These are phyloP conservation scores for Venturia asperata DNA, from an alignment of 2,329 filamentous ascomycete genomes.

Conservation along the genomic window DNA sequence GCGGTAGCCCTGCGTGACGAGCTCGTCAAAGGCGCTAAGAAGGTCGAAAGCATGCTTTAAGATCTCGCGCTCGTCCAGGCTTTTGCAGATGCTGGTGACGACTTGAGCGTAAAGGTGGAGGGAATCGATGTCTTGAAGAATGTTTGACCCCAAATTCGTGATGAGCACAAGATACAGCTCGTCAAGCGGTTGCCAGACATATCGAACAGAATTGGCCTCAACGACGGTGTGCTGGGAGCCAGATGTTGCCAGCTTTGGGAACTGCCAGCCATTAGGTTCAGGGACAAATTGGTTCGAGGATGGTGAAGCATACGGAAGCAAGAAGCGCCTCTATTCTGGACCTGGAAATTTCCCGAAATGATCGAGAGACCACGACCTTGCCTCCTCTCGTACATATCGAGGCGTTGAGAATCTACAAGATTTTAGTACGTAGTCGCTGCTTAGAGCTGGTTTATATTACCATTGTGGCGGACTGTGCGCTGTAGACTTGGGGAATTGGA, in stretches of 20 bases:
- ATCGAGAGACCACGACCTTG: slow-evolving; percentile 94
- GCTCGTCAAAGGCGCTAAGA: slow-evolving; percentile 89
- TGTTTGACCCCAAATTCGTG: slow-evolving; percentile 98
- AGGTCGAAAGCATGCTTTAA: slow-evolving; percentile 91
- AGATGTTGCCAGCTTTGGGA: slow-evolving; percentile 93
- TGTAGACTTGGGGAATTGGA: background rate
- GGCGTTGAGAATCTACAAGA: slow-evolving; percentile 59
- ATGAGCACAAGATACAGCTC: slow-evolving; percentile 99
- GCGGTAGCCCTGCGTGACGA: slow-evolving; percentile 89
- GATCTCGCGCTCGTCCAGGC: slow-evolving; percentile 91
- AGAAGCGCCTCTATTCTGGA: slow-evolving; percentile 94
- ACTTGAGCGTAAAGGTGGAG: slow-evolving; percentile 97
- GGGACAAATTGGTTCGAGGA: background rate
- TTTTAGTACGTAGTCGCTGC: slow-evolving; percentile 1
- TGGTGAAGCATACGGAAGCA: slow-evolving; percentile 51
- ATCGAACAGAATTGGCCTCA: slow-evolving; percentile 98
- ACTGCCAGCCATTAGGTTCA: slow-evolving; percentile 32
- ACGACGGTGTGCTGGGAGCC: slow-evolving; percentile 97
- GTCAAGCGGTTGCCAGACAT: slow-evolving; percentile 97
- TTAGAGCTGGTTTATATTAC: background rate
- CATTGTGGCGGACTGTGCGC: background rate
- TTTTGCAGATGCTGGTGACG: slow-evolving; percentile 93
- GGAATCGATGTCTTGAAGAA: slow-evolving; percentile 93
- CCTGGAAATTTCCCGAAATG: slow-evolving; percentile 96
- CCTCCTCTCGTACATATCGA: slow-evolving; percentile 98